phyloP scores from a whole-genome alignment of 2,329 filamentous ascomycete genomes.

The Boeremia lycopersici region DNA sequence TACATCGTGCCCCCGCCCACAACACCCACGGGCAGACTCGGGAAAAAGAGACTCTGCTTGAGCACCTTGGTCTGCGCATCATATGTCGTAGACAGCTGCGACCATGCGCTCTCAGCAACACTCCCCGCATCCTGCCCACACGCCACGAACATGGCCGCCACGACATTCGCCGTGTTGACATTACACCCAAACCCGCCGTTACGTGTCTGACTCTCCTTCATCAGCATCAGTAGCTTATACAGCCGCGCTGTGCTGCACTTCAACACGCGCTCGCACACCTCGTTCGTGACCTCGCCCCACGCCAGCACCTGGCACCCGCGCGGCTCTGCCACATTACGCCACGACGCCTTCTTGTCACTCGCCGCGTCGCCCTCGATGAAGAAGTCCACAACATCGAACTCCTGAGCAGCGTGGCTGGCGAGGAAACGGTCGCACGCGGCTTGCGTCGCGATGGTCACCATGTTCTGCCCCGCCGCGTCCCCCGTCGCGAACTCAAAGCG shows the following conservation, averaged over 20 bases:
- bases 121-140: constrained; percentile 12
- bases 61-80: constrained; percentile 1
- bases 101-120: constrained; percentile 5
- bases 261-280: constrained; percentile 5
- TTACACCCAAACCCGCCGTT: constrained; percentile 8
- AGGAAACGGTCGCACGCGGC: constrained; percentile 26
- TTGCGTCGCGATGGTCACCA: constrained; percentile 41
- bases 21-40: constrained; percentile 3
- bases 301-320: constrained; percentile 35
- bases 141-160: constrained; percentile 6
- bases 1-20: constrained; percentile 10
- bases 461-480: constrained; percentile 40
- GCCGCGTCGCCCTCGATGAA: constrained; percentile 30
- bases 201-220: neutral
- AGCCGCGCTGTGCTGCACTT: constrained; percentile 2
- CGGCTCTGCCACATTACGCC: constrained; percentile 25
- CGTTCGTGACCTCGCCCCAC: constrained; percentile 4
- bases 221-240: neutral
- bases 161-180: constrained; percentile 3
- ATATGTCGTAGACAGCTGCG: neutral
- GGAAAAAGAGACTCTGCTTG: constrained; percentile 5
- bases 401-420: constrained; percentile 4
- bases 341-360: constrained; percentile 35
- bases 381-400: constrained; percentile 17
- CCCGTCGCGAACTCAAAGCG: constrained; percentile 21